Base-by-base conservation (phyloP, 148 eudicot species). In the Rhododendron vialii region DNA sequence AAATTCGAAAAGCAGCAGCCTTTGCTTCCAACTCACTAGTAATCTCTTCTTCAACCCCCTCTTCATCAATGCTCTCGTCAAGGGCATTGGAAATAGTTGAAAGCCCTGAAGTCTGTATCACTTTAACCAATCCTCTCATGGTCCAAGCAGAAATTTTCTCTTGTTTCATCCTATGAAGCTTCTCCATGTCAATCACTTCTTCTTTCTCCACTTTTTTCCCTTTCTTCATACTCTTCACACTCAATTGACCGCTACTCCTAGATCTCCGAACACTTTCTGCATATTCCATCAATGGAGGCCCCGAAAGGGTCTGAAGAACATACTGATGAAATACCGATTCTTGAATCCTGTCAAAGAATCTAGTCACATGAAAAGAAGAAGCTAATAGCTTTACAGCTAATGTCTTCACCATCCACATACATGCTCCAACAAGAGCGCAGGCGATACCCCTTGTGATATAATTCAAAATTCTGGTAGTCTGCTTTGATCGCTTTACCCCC, bases 81-180 rank as follows among this genome's bases (percentile, higher is more conserved):
- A 94, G 92, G 45, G 87, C 86, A 76, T 86, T 88, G 4, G 97
- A 92, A 35, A 95, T 86, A n/a, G 98, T 95, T 1, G 94, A 90
- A 84, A 95, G 69, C 57, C 92, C 92, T 35, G 95, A 82, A 79
- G 87, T 86, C 88, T 92, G 88, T 78, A 95, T 93, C 81, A 95
- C 91, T 67, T 90, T 90, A 84, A 93, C 89, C 78, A 96, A 84
- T 79, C 98, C 96, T 85, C 88, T 91, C 95, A 96, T 94, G 53
- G 98, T 95, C 98, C 98, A 94, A 28, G 99, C 94, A 57, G 98
- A 94, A 43, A 96, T 93, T 82, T 92, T 95, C 48, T 88, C 96
- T 81, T 92, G 93, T 79, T 89, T 93, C 80, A 96, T 92, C 87
- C 87, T 93, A 82, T 95, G 91, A 83, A 96, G 96, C 89, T 93